Conservation (phyloP, 306 rosid genomes). For the Ziziphus jujuba region DNA sequence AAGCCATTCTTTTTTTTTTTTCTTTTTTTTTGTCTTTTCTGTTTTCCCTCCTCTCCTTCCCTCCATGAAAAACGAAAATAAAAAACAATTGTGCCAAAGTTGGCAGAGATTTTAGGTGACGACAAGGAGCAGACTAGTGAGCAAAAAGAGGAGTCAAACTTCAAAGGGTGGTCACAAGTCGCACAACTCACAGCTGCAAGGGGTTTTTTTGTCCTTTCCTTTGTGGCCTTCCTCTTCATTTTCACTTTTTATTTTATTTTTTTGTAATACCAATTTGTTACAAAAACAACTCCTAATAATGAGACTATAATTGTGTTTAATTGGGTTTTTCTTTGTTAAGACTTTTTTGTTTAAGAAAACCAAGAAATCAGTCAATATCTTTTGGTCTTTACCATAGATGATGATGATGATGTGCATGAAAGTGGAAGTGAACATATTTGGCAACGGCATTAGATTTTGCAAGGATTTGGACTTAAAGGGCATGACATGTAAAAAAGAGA, state of each 20-base stretch:
- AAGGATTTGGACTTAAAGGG: background rate
- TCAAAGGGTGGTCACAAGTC: conserved; percentile 26
- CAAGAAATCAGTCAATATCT: conserved; percentile 11
- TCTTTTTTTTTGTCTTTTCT: background rate
- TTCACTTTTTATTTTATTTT: background rate
- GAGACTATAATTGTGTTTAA: conserved; percentile 42
- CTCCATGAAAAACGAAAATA: conserved; percentile 11
- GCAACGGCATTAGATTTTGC: conserved; percentile 14
- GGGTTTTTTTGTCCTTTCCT: conserved; percentile 33
- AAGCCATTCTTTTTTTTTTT: conserved; percentile 1
- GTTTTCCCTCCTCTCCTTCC: background rate
- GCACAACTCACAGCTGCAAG: conserved; percentile 20
- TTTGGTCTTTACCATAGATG: background rate
- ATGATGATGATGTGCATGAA: background rate
- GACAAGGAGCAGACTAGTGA: conserved; percentile 28
- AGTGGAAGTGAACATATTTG: background rate
- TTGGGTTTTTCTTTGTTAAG: conserved; percentile 7
- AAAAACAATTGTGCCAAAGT: background rate
- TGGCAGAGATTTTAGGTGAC: background rate
- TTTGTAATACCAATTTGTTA: background rate
- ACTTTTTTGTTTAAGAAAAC: conserved; percentile 25
- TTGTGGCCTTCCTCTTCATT: conserved; percentile 7
- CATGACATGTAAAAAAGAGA: conserved; percentile 13
- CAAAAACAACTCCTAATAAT: conserved; percentile 22
- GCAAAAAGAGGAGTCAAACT: conserved; percentile 69